Conservation (phyloP, 2,329 filamentous ascomycete genomes). For the Fusarium concolor region DNA sequence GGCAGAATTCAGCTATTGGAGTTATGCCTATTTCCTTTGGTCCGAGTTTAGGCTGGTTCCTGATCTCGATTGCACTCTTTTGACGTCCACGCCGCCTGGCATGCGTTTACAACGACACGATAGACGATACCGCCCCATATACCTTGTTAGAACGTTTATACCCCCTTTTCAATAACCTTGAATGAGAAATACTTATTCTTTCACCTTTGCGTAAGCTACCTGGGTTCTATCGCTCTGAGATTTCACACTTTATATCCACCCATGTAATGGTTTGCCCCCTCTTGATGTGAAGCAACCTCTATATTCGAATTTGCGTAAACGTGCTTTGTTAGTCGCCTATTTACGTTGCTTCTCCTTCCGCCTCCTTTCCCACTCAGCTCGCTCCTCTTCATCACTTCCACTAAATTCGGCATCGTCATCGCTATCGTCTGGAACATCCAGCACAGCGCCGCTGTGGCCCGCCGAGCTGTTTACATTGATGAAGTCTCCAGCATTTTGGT, state of each 20-base stretch:
- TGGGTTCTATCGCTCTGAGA: conserved; percentile 44
- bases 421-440: conserved; percentile 48
- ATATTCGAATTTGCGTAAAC: conserved; percentile 30
- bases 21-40: conserved; percentile 16
- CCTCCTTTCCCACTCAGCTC: conserved; percentile 69
- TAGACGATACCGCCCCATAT: conserved; percentile 13
- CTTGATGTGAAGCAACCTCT: conserved; percentile 28
- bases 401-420: conserved; percentile 72
- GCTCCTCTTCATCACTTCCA: conserved; percentile 73
- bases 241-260: conserved; percentile 35
- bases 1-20: not conserved
- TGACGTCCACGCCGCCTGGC: not conserved
- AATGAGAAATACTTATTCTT: conserved; percentile 43
- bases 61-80: conserved; percentile 12
- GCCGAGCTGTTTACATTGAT: conserved; percentile 52
- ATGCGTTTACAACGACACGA: conserved; percentile 20
- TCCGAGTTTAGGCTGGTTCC: conserved; percentile 31
- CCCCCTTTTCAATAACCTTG: conserved; percentile 38
- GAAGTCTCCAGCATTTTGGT: conserved; percentile 69
- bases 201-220: conserved; percentile 41
- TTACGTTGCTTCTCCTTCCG: conserved; percentile 54
- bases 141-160: conserved; percentile 38
- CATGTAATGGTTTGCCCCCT: conserved; percentile 17
- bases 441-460: conserved; percentile 14
- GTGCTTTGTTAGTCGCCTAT: conserved; percentile 13